phyloP scores from a whole-genome alignment of 306 rosid genomes.

The Rosa persica region DNA sequence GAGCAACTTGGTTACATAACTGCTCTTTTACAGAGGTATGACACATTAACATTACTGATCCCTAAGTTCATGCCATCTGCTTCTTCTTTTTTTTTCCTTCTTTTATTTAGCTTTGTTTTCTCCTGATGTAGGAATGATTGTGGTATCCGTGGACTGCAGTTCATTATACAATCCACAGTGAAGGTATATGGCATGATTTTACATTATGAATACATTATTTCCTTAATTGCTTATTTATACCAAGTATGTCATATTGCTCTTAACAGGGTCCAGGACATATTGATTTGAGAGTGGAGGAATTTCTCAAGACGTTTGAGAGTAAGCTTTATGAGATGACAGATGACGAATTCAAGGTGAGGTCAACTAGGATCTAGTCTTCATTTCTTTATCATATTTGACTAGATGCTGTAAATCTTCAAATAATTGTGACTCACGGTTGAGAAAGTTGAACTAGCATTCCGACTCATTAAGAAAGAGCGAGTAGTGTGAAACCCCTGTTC shows the following conservation, averaged over 20 bases:
- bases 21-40: conserved; percentile 68
- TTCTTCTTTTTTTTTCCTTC: not conserved
- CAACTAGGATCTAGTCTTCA: not conserved
- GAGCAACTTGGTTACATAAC: conserved; percentile 96
- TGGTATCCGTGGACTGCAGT: conserved; percentile 79
- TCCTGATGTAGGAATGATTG: conserved; percentile 59
- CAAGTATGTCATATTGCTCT: conserved; percentile 18
- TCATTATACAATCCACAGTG: conserved; percentile 79
- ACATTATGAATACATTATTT: not conserved
- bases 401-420: not conserved
- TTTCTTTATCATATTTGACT: not conserved
- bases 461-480: not conserved
- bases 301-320: conserved; percentile 72
- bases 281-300: conserved; percentile 79
- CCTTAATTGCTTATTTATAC: conserved; percentile 19
- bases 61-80: conserved; percentile 10
- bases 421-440: not conserved
- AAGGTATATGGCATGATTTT: conserved; percentile 54
- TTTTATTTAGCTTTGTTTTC: not conserved
- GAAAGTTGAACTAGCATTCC: not conserved
- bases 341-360: conserved; percentile 88
- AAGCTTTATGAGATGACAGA: conserved; percentile 66
- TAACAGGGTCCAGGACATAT: conserved; percentile 74
- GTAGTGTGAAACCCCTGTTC: not conserved
- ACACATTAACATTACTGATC: conserved; percentile 12